Percentiles rank a stretch among this genome's conserved stretches.
Evolutionary conservation across 1,139 yeast species (phyloP).

Genomic region (Yamadazyma friedrichii): DNA sequence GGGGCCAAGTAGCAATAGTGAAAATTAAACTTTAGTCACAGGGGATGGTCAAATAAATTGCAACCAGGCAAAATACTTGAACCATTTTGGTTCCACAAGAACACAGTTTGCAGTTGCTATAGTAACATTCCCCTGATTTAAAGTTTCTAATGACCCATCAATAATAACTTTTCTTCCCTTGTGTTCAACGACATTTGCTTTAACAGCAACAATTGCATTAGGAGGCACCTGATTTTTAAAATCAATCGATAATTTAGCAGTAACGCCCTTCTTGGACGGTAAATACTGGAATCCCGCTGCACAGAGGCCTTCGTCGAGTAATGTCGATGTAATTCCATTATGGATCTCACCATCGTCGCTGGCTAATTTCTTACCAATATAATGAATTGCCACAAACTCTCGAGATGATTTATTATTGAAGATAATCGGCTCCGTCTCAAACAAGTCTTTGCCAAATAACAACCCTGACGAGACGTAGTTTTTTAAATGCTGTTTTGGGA

Average conservation of each 20-base stretch:
- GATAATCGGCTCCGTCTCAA: conserved; percentile 67
- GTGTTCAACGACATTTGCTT: conserved; percentile 62
- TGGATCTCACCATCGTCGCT: conserved; percentile 78
- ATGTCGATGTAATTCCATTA: conserved; percentile 81
- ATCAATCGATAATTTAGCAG: conserved; percentile 71
- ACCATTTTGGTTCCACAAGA: conserved; percentile 79
- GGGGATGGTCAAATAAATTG: conserved; percentile 4
- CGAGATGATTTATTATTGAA: conserved; percentile 47
- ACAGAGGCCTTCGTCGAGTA: conserved; percentile 85
- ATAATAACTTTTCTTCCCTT: conserved; percentile 84
- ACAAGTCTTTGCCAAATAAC: conserved; percentile 57
- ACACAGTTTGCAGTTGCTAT: conserved; percentile 62
- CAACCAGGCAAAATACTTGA: conserved; percentile 63
- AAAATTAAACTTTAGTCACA: neutral
- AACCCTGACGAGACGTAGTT: conserved; percentile 70
- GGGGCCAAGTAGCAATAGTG: conserved; percentile 1
- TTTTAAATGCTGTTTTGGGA: conserved; percentile 60
- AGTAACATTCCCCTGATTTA: conserved; percentile 28
- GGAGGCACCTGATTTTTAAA: conserved; percentile 69
- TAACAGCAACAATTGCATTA: conserved; percentile 61
- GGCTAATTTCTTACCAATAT: conserved; percentile 64
- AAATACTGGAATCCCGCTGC: conserved; percentile 80
- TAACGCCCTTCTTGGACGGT: conserved; percentile 89
- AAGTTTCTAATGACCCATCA: conserved; percentile 58
- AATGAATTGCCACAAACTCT: conserved; percentile 60